Percentiles rank a stretch among this genome's conserved stretches.
These are phyloP conservation scores for Phlebiopsis flavidoalba DNA, from an alignment of 768 basidiomycete genomes.

Conservation along the genomic window DNA sequence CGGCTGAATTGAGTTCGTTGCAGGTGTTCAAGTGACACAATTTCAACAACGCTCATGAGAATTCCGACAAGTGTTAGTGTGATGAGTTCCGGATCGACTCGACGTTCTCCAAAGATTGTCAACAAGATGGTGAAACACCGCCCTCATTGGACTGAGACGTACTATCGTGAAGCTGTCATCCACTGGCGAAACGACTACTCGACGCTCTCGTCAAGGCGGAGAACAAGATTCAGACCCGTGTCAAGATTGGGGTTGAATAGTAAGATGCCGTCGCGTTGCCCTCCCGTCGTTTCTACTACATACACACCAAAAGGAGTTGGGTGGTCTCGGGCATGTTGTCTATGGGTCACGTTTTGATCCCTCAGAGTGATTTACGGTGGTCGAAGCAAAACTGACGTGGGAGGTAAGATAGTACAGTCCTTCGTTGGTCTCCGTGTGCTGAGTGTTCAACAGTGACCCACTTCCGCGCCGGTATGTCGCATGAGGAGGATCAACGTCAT, in stretches of 20 bases:
- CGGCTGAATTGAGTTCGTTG: constrained; percentile 29
- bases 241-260: constrained; percentile 99
- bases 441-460: constrained; percentile 60
- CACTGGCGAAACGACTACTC: constrained; percentile 96
- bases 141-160: constrained; percentile 93
- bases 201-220: constrained; percentile 97
- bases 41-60: constrained; percentile 99
- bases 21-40: constrained; percentile 76
- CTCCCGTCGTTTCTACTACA: constrained; percentile 95
- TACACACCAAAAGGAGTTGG: constrained; percentile 87
- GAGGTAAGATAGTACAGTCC: constrained; percentile 22
- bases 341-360: constrained; percentile 98
- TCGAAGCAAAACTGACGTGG: constrained; percentile 97
- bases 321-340: constrained; percentile 99
- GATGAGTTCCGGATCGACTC: constrained; percentile 99
- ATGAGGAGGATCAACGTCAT: constrained; percentile 93
- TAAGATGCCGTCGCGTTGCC: constrained; percentile 99
- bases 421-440: constrained; percentile 17
- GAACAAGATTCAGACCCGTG: constrained; percentile 99
- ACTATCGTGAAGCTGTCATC: constrained; percentile 96
- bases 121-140: constrained; percentile 98
- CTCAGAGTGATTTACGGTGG: constrained; percentile 96
- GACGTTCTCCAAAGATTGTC: constrained; percentile 98
- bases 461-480: constrained; percentile 98
- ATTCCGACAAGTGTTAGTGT: constrained; percentile 94